phyloP scores from a whole-genome alignment of 179 eudicot genomes.

The Heliamphora ciliata region DNA sequence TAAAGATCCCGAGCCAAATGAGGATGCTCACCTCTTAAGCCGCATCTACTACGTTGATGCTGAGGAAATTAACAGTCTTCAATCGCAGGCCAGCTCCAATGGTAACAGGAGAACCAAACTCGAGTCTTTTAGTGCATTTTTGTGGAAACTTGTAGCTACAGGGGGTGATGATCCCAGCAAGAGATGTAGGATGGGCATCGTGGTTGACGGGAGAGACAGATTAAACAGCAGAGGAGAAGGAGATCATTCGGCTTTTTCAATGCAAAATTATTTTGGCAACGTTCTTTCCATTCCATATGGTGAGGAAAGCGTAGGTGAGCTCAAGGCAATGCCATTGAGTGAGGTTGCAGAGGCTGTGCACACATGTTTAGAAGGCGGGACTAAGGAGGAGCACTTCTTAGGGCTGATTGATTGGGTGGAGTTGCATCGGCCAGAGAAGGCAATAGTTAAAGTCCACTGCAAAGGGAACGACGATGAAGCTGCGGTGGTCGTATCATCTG shows the following conservation, averaged over 20 bases:
- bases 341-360: constrained; percentile 27
- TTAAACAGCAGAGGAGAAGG: constrained; percentile 13
- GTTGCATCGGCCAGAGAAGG: constrained; percentile 37
- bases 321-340: constrained; percentile 24
- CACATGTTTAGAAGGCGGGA: constrained; percentile 11
- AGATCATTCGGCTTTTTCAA: not conserved
- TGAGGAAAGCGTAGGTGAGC: constrained; percentile 22
- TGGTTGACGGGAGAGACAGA: constrained; percentile 38
- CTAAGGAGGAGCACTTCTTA: constrained; percentile 36
- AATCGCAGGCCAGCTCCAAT: constrained; percentile 17
- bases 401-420: constrained; percentile 62
- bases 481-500: constrained; percentile 48
- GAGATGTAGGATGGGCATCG: constrained; percentile 36
- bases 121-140: constrained; percentile 33
- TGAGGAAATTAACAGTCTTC: constrained; percentile 29
- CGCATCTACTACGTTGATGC: constrained; percentile 45
- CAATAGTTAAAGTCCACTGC: constrained; percentile 29
- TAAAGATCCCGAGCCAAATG: not conserved
- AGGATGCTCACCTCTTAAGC: constrained; percentile 20
- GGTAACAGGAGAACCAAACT: constrained; percentile 23
- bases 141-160: constrained; percentile 38
- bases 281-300: constrained; percentile 36
- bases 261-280: constrained; percentile 35
- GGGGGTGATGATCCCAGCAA: constrained; percentile 7
- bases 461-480: constrained; percentile 28